Conservation (phyloP, 495 filamentous ascomycete species). For the Penicillium daleae region DNA sequence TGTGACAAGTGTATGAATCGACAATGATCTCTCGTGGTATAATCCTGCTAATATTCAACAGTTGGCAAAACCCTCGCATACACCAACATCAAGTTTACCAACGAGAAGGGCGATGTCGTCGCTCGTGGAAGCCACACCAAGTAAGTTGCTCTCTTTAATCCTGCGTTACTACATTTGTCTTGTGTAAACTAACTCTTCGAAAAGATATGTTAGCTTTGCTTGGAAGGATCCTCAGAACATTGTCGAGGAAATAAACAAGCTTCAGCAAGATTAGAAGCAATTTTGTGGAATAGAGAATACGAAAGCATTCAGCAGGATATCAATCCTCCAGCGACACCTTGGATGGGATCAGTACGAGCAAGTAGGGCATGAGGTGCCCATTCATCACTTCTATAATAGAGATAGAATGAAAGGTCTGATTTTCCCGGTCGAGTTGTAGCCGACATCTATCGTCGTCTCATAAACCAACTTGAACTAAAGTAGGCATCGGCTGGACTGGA, state of each 20-base stretch:
- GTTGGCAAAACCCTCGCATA: constrained; percentile 93
- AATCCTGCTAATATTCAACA: constrained; percentile 35
- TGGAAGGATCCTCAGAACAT: constrained; percentile 65
- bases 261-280: not conserved
- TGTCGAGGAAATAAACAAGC: constrained; percentile 51
- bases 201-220: constrained; percentile 59
- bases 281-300: not conserved
- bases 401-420: too few relatives aligned
- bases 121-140: constrained; percentile 96
- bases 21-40: not conserved
- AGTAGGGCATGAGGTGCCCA: too few relatives aligned
- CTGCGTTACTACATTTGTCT: not conserved
- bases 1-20: constrained; percentile 80
- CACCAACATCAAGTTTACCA: constrained; percentile 79
- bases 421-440: too few relatives aligned
- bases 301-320: not conserved
- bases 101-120: constrained; percentile 74
- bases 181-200: not conserved
- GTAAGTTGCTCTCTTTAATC: constrained; percentile 48
- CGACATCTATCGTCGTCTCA: too few relatives aligned
- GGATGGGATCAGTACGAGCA: not conserved
- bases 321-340: not conserved
- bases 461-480: too few relatives aligned
- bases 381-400: too few relatives aligned
- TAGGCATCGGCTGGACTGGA: too few relatives aligned